A percentile compares a stretch with the other conserved stretches of the same genome.
Conservation (phyloP, 495 filamentous ascomycete species). For the Penicillium roqueforti region DNA sequence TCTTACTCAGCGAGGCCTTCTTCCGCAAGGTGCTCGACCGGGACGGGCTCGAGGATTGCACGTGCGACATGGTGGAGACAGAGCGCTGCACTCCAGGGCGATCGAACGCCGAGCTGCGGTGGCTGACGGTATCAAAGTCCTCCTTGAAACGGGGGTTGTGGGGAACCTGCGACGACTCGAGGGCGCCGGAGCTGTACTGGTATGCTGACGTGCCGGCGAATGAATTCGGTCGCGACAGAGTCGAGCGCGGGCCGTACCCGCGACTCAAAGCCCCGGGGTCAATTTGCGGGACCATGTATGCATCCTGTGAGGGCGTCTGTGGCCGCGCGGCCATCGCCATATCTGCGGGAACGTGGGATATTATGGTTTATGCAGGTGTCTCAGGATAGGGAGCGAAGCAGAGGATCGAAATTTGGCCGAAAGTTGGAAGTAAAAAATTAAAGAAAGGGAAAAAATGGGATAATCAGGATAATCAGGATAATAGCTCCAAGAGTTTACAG, state of each 20-base stretch:
- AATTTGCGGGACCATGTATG: slow-evolving; percentile 32
- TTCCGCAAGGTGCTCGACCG: slow-evolving; percentile 81
- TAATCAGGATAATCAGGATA: slow-evolving; percentile 10
- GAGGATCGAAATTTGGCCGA: not conserved
- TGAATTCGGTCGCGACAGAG: slow-evolving; percentile 38
- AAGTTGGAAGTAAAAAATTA: not conserved
- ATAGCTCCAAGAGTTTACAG: not conserved
- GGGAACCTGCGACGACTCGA: slow-evolving; percentile 40
- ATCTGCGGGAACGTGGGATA: slow-evolving; percentile 19
- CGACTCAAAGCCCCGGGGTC: slow-evolving; percentile 29
- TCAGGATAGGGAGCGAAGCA: slow-evolving; percentile 5
- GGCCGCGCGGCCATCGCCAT: slow-evolving; percentile 45
- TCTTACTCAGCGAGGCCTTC: slow-evolving; percentile 70
- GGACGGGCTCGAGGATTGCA: slow-evolving; percentile 53
- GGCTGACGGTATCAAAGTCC: slow-evolving; percentile 65
- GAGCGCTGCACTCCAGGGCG: slow-evolving; percentile 44
- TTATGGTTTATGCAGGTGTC: slow-evolving; percentile 5
- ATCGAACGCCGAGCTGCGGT: slow-evolving; percentile 58
- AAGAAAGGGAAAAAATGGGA: not conserved
- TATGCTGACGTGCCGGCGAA: slow-evolving; percentile 34
- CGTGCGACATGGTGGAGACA: slow-evolving; percentile 51
- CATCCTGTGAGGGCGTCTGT: slow-evolving; percentile 43
- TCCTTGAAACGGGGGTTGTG: slow-evolving; percentile 59
- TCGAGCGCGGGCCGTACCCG: slow-evolving; percentile 28
- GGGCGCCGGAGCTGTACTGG: slow-evolving; percentile 40